These are phyloP conservation scores for Collybia nuda DNA, from an alignment of 768 basidiomycete species.

Conservation along the genomic window DNA sequence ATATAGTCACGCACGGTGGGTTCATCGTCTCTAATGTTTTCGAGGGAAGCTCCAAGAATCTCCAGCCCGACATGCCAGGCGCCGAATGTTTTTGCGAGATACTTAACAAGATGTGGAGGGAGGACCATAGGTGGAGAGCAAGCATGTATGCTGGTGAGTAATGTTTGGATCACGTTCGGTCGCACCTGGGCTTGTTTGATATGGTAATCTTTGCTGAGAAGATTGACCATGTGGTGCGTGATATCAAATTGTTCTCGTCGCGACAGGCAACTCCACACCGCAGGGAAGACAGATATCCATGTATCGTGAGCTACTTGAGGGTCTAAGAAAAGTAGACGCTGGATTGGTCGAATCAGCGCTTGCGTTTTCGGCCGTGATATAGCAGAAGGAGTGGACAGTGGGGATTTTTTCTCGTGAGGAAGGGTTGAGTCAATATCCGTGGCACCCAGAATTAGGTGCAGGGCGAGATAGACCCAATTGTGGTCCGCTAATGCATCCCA, in stretches of 20 bases:
- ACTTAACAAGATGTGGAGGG: constrained; percentile 94
- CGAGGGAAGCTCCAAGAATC: constrained; percentile 79
- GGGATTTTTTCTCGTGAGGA: constrained; percentile 40
- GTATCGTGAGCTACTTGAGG: constrained; percentile 72
- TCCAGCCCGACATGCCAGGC: constrained; percentile 94
- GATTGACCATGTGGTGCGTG: constrained; percentile 84
- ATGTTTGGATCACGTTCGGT: constrained; percentile 90
- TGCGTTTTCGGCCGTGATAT: constrained; percentile 45
- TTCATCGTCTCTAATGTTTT: constrained; percentile 79
- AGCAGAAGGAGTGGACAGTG: constrained; percentile 24
- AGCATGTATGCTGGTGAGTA: constrained; percentile 82
- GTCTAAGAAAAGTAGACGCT: constrained; percentile 82
- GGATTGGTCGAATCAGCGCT: constrained; percentile 71
- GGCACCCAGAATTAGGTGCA: constrained; percentile 82
- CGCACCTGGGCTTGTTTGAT: constrained; percentile 84
- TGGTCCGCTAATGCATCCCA: constrained; percentile 93
- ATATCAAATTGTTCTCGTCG: constrained; percentile 87
- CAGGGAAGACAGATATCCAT: constrained; percentile 88
- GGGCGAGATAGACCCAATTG: constrained; percentile 91
- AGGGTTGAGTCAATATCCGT: constrained; percentile 41
- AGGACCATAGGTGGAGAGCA: constrained; percentile 86
- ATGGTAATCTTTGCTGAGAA: constrained; percentile 94
- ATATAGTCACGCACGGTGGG: constrained; percentile 77
- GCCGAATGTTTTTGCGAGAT: constrained; percentile 92
- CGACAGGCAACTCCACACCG: constrained; percentile 82